Percentiles rank a stretch among this genome's conserved stretches.
Conservation (phyloP, 495 filamentous ascomycete genomes). For the Hypoxylon intermedium region DNA sequence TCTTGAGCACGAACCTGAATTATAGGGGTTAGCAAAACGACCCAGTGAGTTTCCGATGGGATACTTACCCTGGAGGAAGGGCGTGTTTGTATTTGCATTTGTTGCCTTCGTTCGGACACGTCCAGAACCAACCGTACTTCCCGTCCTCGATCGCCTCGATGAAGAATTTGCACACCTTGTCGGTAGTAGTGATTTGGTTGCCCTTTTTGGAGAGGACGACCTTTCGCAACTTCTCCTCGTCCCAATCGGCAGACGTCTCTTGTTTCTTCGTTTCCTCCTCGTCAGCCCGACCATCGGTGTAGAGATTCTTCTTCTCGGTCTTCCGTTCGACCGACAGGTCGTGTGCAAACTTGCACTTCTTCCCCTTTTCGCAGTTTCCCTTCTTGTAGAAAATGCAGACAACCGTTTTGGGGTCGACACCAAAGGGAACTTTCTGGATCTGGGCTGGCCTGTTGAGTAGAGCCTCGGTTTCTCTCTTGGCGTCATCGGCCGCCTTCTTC, state of each 20-base stretch:
- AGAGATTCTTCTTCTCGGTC: conserved; percentile 87
- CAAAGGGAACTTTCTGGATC: conserved; percentile 95
- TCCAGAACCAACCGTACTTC: conserved; percentile 99
- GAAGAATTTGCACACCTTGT: conserved; percentile 99
- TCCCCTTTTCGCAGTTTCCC: conserved; percentile 95
- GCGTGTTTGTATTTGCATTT: conserved; percentile 99
- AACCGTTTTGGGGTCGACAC: conserved; percentile 98
- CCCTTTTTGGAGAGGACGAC: conserved; percentile 96
- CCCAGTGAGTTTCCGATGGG: not conserved
- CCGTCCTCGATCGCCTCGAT: conserved; percentile 97
- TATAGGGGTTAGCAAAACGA: conserved; percentile 37
- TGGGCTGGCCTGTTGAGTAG: conserved; percentile 95
- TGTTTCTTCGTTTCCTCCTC: conserved; percentile 83
- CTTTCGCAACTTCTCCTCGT: conserved; percentile 90
- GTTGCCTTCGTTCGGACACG: conserved; percentile 94
- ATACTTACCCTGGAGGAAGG: conserved; percentile 84
- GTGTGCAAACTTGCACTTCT: conserved; percentile 97
- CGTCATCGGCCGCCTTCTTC: conserved; percentile 79
- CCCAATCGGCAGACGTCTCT: conserved; percentile 95
- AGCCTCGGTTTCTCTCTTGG: conserved; percentile 75
- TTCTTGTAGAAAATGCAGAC: conserved; percentile 95
- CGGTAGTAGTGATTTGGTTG: conserved; percentile 93
- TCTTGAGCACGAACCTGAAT: conserved; percentile 90
- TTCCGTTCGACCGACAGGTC: conserved; percentile 89
- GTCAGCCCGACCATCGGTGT: conserved; percentile 81